Evolutionary conservation across 1,284 basidiomycete genomes (phyloP).

Genomic region (Exobasidium cylindrosporum): DNA sequence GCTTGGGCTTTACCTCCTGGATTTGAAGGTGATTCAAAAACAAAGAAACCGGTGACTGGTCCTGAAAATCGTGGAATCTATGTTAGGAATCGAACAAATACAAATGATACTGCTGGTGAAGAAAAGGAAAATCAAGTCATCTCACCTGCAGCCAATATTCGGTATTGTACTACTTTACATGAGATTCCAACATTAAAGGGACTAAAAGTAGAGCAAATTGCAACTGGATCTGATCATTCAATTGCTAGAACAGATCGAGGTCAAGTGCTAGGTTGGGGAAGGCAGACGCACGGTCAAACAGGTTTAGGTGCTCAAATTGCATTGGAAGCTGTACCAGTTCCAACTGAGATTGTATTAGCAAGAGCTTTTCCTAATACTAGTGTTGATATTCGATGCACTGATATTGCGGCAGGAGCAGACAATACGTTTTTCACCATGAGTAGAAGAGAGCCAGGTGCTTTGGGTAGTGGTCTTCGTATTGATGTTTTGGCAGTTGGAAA

Average conservation of each 20-base stretch:
- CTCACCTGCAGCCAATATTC: conserved; percentile 56
- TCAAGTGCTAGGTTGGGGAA: conserved; percentile 64
- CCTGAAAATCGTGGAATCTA: conserved; percentile 3
- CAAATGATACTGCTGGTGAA: not conserved
- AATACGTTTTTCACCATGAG: conserved; percentile 49
- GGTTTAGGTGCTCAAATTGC: conserved; percentile 72
- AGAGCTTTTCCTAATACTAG: conserved; percentile 63
- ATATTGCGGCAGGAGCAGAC: conserved; percentile 42
- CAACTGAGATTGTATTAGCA: conserved; percentile 78
- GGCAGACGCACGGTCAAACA: conserved; percentile 65
- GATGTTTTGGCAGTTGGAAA: conserved; percentile 79
- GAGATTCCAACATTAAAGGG: conserved; percentile 75
- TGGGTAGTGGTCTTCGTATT: conserved; percentile 24
- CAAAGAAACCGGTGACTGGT: not conserved
- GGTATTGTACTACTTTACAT: conserved; percentile 71
- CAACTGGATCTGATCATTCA: conserved; percentile 71
- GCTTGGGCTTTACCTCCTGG: conserved; percentile 20
- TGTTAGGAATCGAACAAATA: not conserved
- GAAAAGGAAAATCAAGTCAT: not conserved
- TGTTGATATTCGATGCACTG: conserved; percentile 29
- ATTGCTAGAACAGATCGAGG: conserved; percentile 65
- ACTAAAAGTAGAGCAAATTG: conserved; percentile 68
- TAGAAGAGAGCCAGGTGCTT: conserved; percentile 55
- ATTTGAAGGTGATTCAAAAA: conserved; percentile 10
- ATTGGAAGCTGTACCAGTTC: conserved; percentile 72